Evolutionary conservation across 108 stramenopile genomes (phyloP).

Genomic region (Pelagomonas calceolata): DNA sequence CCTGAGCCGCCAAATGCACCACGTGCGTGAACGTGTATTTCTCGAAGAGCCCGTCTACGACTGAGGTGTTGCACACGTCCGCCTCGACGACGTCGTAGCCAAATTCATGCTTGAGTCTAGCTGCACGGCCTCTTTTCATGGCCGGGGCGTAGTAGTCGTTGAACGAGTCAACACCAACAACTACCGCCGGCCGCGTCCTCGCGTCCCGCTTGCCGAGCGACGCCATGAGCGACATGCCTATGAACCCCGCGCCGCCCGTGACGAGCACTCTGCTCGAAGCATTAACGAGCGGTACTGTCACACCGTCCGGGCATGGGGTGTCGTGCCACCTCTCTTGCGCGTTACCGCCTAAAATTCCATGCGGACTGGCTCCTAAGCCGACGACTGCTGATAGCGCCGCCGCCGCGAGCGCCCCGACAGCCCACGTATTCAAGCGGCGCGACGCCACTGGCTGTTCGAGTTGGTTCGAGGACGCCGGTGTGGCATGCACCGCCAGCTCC

Average conservation of each 20-base stretch:
- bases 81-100: conserved; percentile 17
- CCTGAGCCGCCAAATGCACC: conserved; percentile 11
- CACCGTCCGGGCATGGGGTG: no score
- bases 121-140: conserved; percentile 29
- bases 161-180: conserved; percentile 42
- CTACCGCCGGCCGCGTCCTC: conserved; percentile 24
- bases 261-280: neutral
- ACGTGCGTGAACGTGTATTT: conserved; percentile 13
- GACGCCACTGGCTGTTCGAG: no score
- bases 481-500: no score
- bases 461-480: no score
- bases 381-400: no score
- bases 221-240: neutral
- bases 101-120: conserved; percentile 3
- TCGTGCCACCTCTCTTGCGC: no score
- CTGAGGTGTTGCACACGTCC: conserved; percentile 35
- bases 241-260: conserved; percentile 2
- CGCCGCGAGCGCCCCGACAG: no score
- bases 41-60: conserved; percentile 25
- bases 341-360: no score
- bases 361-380: no score
- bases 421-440: no score
- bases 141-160: conserved; percentile 45
- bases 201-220: neutral
- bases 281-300: no score